Evolutionary conservation across 2,329 filamentous ascomycete genomes (phyloP).

Genomic region (Aspergillus transmontanensis): DNA sequence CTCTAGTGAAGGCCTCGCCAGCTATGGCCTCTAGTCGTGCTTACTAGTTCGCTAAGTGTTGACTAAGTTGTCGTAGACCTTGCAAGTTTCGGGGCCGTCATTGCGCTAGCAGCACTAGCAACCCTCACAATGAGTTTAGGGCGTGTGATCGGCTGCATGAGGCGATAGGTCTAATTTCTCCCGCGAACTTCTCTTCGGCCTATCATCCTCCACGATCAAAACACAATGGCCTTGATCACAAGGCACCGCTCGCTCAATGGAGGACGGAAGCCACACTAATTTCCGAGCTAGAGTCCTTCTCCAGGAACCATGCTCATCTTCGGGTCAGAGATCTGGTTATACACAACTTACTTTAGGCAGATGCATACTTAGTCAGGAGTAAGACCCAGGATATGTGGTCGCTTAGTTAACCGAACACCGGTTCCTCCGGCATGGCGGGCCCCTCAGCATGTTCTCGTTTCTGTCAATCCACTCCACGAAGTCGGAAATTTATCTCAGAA

Average conservation of each 20-base stretch:
- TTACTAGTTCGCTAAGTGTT: not conserved
- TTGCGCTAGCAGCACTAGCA: conserved; percentile 19
- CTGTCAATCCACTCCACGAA: conserved; percentile 8
- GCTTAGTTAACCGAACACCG: conserved; percentile 1
- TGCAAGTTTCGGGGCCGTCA: conserved; percentile 5
- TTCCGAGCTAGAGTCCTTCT: conserved; percentile 9
- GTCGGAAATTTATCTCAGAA: conserved; percentile 7
- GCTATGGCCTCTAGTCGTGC: not conserved
- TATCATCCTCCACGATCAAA: conserved; percentile 12
- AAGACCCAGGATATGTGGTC: not conserved
- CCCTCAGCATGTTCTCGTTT: not conserved
- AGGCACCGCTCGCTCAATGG: conserved; percentile 13
- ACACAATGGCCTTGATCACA: conserved; percentile 15
- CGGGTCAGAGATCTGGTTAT: conserved; percentile 1
- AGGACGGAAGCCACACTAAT: conserved; percentile 9
- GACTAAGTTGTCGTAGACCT: conserved; percentile 7
- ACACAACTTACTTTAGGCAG: conserved; percentile 1
- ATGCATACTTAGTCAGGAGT: conserved; percentile 2
- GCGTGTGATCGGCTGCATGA: conserved; percentile 20
- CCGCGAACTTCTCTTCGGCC: conserved; percentile 9
- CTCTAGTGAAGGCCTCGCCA: conserved; percentile 3
- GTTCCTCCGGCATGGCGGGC: not conserved
- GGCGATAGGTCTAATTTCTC: conserved; percentile 23
- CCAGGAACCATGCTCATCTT: conserved; percentile 11
- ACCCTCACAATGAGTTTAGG: conserved; percentile 15